Percentiles rank a stretch among this genome's conserved stretches.
phyloP scores from a whole-genome alignment of 768 basidiomycete genomes.

The Paxillus rubicundulus region DNA sequence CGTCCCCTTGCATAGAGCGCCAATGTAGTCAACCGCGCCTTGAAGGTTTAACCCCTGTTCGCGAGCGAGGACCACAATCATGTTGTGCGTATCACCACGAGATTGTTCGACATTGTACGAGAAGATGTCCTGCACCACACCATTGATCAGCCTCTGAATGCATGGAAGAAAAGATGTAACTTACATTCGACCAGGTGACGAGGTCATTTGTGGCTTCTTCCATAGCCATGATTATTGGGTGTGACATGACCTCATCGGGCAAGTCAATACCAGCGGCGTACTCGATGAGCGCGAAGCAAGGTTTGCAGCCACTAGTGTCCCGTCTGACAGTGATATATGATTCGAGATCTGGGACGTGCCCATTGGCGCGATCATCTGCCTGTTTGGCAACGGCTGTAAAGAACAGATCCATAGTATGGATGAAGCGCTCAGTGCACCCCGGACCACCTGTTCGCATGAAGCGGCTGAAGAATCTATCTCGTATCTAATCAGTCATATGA shows the following conservation, averaged over 20 bases:
- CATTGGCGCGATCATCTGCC: constrained; percentile 40
- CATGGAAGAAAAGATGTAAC: constrained; percentile 1
- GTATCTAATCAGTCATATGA: constrained; percentile 2
- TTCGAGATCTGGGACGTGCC: constrained; percentile 44
- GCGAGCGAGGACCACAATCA: constrained; percentile 68
- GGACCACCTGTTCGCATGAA: constrained; percentile 38
- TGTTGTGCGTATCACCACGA: constrained; percentile 66
- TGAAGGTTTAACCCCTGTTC: constrained; percentile 57
- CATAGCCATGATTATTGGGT: constrained; percentile 47
- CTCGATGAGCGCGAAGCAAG: constrained; percentile 51
- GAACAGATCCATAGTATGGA: constrained; percentile 41
- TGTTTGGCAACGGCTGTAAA: constrained; percentile 42
- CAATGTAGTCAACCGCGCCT: constrained; percentile 61
- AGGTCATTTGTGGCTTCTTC: constrained; percentile 50
- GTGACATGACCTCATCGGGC: constrained; percentile 51
- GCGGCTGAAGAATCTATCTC: constrained; percentile 36
- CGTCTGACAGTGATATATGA: constrained; percentile 53
- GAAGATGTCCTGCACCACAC: constrained; percentile 57
- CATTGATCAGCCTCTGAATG: constrained; percentile 1
- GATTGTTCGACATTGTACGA: constrained; percentile 77
- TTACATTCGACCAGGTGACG: constrained; percentile 47
- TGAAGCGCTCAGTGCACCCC: constrained; percentile 40
- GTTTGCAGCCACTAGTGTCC: constrained; percentile 52
- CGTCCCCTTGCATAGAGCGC: constrained; percentile 54
- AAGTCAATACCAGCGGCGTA: constrained; percentile 52